phyloP scores from a whole-genome alignment of 192 early-diverging fungal genomes.

The Coemansia sp. region DNA sequence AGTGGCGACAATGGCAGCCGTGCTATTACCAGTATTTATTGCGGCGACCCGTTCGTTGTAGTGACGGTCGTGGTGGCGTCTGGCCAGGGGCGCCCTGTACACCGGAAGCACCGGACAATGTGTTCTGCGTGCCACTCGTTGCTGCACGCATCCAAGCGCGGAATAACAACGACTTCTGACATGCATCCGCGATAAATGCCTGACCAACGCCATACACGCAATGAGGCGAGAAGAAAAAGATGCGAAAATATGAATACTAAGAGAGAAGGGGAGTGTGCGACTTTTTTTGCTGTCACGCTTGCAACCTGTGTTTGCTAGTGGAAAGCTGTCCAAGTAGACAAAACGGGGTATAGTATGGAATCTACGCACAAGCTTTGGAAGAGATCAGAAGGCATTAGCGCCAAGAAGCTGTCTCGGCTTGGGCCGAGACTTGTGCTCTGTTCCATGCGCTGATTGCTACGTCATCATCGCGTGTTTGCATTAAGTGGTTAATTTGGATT shows the following conservation, averaged over 20 bases:
- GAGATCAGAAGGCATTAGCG: too few species aligned
- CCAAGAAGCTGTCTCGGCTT: too few species aligned
- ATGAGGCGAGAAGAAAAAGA: neutral
- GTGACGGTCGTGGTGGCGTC: neutral
- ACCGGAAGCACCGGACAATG: constrained; percentile 3
- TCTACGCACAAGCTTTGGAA: too few species aligned
- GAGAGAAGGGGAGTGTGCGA: neutral
- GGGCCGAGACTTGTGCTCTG: too few species aligned
- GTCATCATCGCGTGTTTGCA: neutral
- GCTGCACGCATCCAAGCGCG: constrained; percentile 16
- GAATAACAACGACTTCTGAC: constrained; percentile 27
- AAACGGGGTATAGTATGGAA: too few species aligned
- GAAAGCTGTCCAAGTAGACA: too few species aligned
- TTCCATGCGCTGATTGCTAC: too few species aligned
- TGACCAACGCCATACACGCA: constrained; percentile 27
- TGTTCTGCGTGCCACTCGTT: constrained; percentile 8
- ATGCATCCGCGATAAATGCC: constrained; percentile 20
- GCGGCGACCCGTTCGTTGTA: neutral
- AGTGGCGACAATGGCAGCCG: neutral
- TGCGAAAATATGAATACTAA: neutral
- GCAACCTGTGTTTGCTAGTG: too few species aligned
- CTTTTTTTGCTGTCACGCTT: too few species aligned
- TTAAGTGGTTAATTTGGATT: neutral
- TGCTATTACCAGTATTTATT: constrained; percentile 1
- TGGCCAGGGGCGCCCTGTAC: neutral